Base-by-base conservation (phyloP, 2,329 filamentous ascomycete genomes). In the Graphilbum ipis-grandicollis region DNA sequence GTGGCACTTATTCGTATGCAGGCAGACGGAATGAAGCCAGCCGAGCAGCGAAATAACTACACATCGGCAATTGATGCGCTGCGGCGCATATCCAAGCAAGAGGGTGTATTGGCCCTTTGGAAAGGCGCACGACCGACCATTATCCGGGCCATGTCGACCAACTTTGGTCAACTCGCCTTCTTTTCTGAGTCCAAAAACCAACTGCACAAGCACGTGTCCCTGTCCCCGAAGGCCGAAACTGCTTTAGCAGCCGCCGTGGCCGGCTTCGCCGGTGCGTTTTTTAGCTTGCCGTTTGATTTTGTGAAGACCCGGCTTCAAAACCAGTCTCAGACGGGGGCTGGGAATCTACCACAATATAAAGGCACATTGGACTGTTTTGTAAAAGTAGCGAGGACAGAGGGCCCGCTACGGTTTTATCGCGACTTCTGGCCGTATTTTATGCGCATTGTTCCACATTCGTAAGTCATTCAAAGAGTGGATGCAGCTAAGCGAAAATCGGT, bases 241-340 rank as follows among this genome's bases (percentile, higher is more conserved):
- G 66, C 96, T 43, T 75, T 74, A 2, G 90, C 90, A 5, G 86
- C 79, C 34, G 88, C 81, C 31, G 73, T 93, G 41, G 90, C 88
- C 2, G 90, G 90, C 1, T 96, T 98, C 68, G 96, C 96, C 51
- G 90, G 90, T 17, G 83, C 76, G 46, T 94, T 96, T 71, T 83
- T 96, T 56, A 85, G 78, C 36, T 59, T 96, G 56, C 90, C 90
- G 0, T 96, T 98, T 53, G 90, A 98, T 62, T 98, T 98, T 57
- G 80, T 94, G 60, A 98, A 98, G 78, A 98, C 90, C 21, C 68
- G 90, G 39, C 58, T 98, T 55, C 88, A 96, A 65, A 94, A 93
- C 65, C 88, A 94, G 61, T 72, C 72, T 37, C 75, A 66, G 51
- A 77, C 75, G 18, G 59, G 75, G 0, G 21, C 6, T 10, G 6